Evolutionary conservation across 2,329 filamentous ascomycete genomes (phyloP), one percentile per base, ranked within the genome.

Genomic region (Calycina herbarum): DNA sequence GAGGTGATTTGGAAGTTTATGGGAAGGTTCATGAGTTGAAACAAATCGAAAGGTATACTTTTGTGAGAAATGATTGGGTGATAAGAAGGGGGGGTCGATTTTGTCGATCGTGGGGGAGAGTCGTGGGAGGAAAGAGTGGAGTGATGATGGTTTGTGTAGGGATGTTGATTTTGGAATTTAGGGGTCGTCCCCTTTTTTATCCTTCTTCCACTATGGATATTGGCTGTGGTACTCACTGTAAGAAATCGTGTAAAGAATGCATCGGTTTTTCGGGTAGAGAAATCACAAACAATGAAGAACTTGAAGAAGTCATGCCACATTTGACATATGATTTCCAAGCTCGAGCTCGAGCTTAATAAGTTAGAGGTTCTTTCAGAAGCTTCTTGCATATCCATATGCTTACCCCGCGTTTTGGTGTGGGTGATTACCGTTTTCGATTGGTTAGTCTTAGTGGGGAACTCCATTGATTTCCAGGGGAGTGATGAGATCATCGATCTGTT

Each of bases 401-500:
- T 48, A 48, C 42, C 42, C 42, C 42, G 42, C 42, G n/a, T 48
- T n/a, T 7, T 48, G 17, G 42, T 48, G 42, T 48, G n/a, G 17
- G 42, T 48, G 17, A n/a, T 10, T 6, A 6, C 10, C 42, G 17
- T 48, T 20, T 45, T 20, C n/a, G 42, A 48, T 48, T 48, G 17
- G 42, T 20, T 48, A 20, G 42, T 45, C 7, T 48, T n/a, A 4
- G 42, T 8, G 42, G 17, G n/a, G 17, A 20, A 1, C 4, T 48
- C 35, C 10, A 38, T 38, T 38, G 35, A 38, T 38, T n/a, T 48
- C 42, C 17, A 20, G 42, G 42, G 42, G 17, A 20, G 17, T 48
- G 42, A 48, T 48, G 42, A 48, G 42, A 48, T 48, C 42, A 48
- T 48, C 42, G 42, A 48, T 48, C 17, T 48, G 42, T 48, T 48